A percentile compares a stretch with the other conserved stretches of the same genome.
These are phyloP conservation scores for Smithsoniella earleae DNA, from an alignment of 163 green algal genomes.

Conservation along the genomic window DNA sequence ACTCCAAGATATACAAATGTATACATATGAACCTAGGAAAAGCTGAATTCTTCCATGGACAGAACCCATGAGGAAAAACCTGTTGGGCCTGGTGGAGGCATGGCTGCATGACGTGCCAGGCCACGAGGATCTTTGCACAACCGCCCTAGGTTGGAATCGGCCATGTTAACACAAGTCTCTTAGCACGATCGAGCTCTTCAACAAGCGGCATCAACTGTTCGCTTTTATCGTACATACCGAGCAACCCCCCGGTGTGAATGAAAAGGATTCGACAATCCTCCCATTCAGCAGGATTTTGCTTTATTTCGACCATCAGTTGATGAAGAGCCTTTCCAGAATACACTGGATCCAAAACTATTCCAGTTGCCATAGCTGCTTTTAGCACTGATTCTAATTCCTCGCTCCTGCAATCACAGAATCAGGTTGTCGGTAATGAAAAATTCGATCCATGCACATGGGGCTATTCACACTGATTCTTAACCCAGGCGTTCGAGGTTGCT, in stretches of 20 bases:
- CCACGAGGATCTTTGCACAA: no score
- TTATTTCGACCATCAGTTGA: conserved; percentile 59
- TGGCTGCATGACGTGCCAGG: no score
- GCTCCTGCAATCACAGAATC: conserved; percentile 4
- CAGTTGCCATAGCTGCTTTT: conserved; percentile 56
- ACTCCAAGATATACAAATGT: no score
- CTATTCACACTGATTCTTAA: no score
- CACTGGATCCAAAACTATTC: conserved; percentile 81
- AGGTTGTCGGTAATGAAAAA: no score
- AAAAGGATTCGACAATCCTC: conserved; percentile 69
- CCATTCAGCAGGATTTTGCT: conserved; percentile 55
- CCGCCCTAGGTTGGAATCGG: no score
- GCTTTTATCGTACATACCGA: conserved; percentile 85
- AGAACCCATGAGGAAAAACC: no score
- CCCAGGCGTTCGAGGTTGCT: not conserved
- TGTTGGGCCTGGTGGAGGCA: no score
- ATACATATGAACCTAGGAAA: no score
- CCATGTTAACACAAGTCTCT: not conserved
- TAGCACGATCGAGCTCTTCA: not conserved
- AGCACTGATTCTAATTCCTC: conserved; percentile 34
- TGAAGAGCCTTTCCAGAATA: conserved; percentile 85
- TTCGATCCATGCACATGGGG: no score
- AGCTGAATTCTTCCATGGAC: no score
- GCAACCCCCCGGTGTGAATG: conserved; percentile 74
- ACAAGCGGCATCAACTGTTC: conserved; percentile 57